Evolutionary conservation across 1,139 yeast genomes (phyloP).

Genomic region (Candida tropicalis): DNA sequence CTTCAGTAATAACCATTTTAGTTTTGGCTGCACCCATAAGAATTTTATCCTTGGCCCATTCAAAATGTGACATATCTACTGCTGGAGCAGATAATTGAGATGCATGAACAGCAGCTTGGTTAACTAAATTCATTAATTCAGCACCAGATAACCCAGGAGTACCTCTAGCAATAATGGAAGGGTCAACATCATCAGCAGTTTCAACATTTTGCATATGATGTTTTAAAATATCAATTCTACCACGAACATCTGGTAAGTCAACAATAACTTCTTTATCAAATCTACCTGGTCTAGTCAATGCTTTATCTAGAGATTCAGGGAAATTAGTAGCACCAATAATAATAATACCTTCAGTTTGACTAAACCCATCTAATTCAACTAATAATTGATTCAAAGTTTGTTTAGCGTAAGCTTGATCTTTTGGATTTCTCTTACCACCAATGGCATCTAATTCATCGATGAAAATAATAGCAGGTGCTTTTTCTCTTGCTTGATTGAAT

Average conservation of each 20-base stretch:
- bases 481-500: conserved; percentile 88
- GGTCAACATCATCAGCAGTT: conserved; percentile 80
- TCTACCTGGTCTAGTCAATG: conserved; percentile 97
- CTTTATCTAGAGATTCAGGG: conserved; percentile 96
- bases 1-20: conserved; percentile 97
- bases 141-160: conserved; percentile 99
- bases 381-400: conserved; percentile 94
- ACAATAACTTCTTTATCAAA: conserved; percentile 96
- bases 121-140: conserved; percentile 89
- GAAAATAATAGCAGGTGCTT: conserved; percentile 95
- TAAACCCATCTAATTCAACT: conserved; percentile 95
- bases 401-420: conserved; percentile 96
- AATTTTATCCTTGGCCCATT: conserved; percentile 99
- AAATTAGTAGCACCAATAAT: conserved; percentile 98
- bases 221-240: conserved; percentile 87
- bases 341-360: conserved; percentile 89
- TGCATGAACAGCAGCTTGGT: conserved; percentile 97
- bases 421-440: conserved; percentile 97
- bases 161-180: conserved; percentile 89
- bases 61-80: conserved; percentile 90
- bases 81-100: conserved; percentile 89
- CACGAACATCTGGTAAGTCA: conserved; percentile 96
- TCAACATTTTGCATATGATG: conserved; percentile 95
- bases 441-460: conserved; percentile 92
- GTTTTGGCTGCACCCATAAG: conserved; percentile 97